phyloP scores from a whole-genome alignment of 2,329 filamentous ascomycete species.

The Metarhizium sp. region DNA sequence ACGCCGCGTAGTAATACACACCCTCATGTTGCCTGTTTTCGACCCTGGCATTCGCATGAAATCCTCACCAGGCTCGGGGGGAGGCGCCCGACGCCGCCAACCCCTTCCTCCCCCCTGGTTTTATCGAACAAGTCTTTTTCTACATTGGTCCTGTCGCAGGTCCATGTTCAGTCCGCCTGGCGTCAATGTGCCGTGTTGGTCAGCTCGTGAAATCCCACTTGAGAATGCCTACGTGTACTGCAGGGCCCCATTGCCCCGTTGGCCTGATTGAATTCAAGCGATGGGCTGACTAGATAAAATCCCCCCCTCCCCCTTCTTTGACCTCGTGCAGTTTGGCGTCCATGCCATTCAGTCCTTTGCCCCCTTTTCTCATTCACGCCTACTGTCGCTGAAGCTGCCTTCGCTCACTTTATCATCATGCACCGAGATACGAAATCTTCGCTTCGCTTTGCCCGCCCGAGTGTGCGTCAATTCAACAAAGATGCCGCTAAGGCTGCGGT shows the following conservation, averaged over 20 bases:
- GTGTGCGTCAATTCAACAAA: too few relatives aligned
- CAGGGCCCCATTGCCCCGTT: not conserved
- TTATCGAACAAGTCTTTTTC: not conserved
- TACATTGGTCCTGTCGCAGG: not conserved
- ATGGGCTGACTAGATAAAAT: not conserved
- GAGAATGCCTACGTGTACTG: not conserved
- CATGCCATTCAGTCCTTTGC: too few relatives aligned
- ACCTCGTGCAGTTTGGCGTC: too few relatives aligned
- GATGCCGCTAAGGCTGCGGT: too few relatives aligned
- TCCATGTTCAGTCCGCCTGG: not conserved
- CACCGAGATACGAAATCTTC: too few relatives aligned
- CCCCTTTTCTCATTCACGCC: too few relatives aligned
- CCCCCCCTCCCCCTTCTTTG: too few relatives aligned
- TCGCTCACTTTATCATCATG: too few relatives aligned
- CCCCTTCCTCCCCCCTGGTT: not conserved
- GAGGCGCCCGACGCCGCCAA: not conserved
- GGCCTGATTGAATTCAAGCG: not conserved
- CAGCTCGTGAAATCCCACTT: not conserved
- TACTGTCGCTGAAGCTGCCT: too few relatives aligned
- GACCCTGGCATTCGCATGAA: not conserved
- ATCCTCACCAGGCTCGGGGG: not conserved
- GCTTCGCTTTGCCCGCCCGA: too few relatives aligned
- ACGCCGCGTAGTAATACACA: not conserved
- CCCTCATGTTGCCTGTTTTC: not conserved
- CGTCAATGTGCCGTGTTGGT: not conserved